A percentile compares a stretch with the other conserved stretches of the same genome.
phyloP scores from a whole-genome alignment of 768 basidiomycete genomes.

The Xerocomellus amylosporus region DNA sequence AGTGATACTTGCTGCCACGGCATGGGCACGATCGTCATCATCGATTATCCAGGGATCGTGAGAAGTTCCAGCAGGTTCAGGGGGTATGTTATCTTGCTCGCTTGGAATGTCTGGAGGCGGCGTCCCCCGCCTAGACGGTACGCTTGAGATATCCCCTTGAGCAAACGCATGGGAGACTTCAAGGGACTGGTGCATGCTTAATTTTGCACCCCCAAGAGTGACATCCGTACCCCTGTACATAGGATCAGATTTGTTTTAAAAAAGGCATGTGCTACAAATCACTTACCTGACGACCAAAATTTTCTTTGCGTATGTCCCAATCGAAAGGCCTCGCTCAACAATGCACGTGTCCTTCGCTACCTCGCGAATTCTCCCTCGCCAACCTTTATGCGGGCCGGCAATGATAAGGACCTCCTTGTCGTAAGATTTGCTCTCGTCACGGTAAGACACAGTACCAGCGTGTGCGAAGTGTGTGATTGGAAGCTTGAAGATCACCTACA shows the following conservation, averaged over 20 bases:
- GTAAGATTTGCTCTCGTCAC: too few relatives aligned
- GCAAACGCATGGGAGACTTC: not conserved
- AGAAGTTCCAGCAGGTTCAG: not conserved
- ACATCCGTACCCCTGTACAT: not conserved
- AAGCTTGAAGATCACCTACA: not conserved
- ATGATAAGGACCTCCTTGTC: too few relatives aligned
- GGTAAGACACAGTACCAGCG: too few relatives aligned
- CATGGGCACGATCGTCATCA: not conserved
- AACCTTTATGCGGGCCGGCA: too few relatives aligned
- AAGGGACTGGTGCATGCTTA: not conserved
- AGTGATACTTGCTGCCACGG: not conserved
- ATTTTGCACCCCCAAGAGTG: not conserved
- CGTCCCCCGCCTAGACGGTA: not conserved
- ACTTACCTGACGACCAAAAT: too few relatives aligned
- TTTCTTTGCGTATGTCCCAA: too few relatives aligned
- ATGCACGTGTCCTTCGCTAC: too few relatives aligned
- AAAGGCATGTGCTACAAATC: too few relatives aligned
- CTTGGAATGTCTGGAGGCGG: not conserved
- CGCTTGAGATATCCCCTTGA: not conserved
- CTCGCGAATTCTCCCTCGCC: too few relatives aligned
- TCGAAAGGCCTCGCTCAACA: too few relatives aligned
- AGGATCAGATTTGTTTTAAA: too few relatives aligned
- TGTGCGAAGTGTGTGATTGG: not conserved
- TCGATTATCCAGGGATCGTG: not conserved
- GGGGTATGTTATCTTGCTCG: not conserved